Conservation (phyloP, 352 stramenopile genomes). For the Phytophthora pluvialis region DNA sequence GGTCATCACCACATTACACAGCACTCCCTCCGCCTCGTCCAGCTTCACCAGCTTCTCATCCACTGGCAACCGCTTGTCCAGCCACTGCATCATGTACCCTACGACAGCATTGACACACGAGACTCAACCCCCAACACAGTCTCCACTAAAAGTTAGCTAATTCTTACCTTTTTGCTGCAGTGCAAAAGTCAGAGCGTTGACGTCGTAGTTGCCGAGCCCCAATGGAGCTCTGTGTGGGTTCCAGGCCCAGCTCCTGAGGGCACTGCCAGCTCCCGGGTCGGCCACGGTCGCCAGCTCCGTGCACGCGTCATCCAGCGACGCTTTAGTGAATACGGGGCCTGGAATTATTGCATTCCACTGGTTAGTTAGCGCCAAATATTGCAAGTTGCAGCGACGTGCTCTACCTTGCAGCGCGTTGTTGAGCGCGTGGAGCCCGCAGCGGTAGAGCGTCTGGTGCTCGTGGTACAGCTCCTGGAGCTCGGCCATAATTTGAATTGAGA, state of each 20-base stretch:
- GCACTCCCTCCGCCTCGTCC: conserved; percentile 51
- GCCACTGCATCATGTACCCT: conserved; percentile 75
- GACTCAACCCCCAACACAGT: background rate
- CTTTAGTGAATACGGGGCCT: conserved; percentile 62
- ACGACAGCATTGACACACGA: background rate
- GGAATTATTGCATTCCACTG: conserved; percentile 8
- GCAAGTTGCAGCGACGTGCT: background rate
- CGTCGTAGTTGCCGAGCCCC: conserved; percentile 81
- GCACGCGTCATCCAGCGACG: conserved; percentile 54
- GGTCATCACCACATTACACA: conserved; percentile 74
- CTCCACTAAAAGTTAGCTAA: background rate
- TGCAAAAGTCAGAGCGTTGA: conserved; percentile 75
- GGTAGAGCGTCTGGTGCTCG: conserved; percentile 74
- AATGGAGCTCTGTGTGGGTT: conserved; percentile 72
- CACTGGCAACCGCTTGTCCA: conserved; percentile 67
- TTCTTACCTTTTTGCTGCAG: conserved; percentile 62
- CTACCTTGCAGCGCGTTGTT: conserved; percentile 84
- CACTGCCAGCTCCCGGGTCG: conserved; percentile 9
- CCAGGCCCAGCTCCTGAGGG: conserved; percentile 46
- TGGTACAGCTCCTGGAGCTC: conserved; percentile 56
- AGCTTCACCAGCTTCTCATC: conserved; percentile 52
- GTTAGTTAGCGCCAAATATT: background rate
- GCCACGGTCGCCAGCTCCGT: conserved; percentile 37
- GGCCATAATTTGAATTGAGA: conserved; percentile 2
- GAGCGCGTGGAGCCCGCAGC: conserved; percentile 81